Evolutionary conservation across 176 grass and related monocot species (phyloP).

Genomic region (maize (Zea mays)): Zm-B73-REFERENCE-NAM-5.0 NC_050102.1:167286501-167287000

Average conservation of each 20-base stretch:
- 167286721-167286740: not conserved
- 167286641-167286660: not conserved
- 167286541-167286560: no score
- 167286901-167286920: slow-evolving; percentile 5
- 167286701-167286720: not conserved
- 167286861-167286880: slow-evolving; percentile 28
- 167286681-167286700: not conserved
- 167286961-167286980: no score
- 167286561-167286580: no score
- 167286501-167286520: no score
- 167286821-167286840: not conserved
- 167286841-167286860: slow-evolving; percentile 38
- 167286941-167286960: slow-evolving; percentile 1
- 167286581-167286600: no score
- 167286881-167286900: slow-evolving; percentile 4
- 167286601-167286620: no score
- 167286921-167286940: not conserved
- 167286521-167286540: no score
- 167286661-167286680: not conserved
- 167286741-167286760: slow-evolving; percentile 6
- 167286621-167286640: slow-evolving; percentile 11
- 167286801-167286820: not conserved
- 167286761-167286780: slow-evolving; percentile 23
- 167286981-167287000: no score
- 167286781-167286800: slow-evolving; percentile 4